These are phyloP conservation scores for Chlamydomonas sphaeroides DNA, from an alignment of 139 green algal species.

Conservation along the genomic window DNA sequence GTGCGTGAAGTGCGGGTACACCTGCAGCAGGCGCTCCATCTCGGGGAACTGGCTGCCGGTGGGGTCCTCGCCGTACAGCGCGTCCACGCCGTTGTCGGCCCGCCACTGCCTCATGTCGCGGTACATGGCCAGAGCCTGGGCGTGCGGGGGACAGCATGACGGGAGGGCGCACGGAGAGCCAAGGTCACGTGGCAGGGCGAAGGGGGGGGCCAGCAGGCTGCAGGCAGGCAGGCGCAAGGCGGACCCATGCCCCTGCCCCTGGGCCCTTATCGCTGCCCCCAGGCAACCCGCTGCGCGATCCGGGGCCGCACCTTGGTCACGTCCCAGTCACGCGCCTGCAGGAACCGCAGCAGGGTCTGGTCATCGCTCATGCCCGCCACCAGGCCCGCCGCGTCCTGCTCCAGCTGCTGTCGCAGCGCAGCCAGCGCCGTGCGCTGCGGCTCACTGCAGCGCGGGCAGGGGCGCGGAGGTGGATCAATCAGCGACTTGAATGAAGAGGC, in stretches of 20 bases:
- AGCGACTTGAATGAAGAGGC: too few relatives aligned
- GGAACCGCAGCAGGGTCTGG: constrained; percentile 23
- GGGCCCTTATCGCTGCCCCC: too few relatives aligned
- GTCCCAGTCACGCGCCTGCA: constrained; percentile 26
- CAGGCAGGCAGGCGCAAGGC: too few relatives aligned
- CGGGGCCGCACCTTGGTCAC: neutral
- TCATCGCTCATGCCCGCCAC: too few relatives aligned
- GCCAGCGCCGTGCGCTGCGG: neutral
- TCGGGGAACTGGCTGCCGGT: neutral
- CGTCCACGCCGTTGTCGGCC: neutral
- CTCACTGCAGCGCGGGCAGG: too few relatives aligned
- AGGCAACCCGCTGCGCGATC: too few relatives aligned
- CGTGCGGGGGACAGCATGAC: neutral
- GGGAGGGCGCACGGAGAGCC: neutral
- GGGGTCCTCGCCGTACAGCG: constrained; percentile 9
- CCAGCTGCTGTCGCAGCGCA: neutral
- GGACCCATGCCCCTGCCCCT: too few relatives aligned
- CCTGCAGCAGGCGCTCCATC: neutral
- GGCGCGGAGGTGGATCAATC: too few relatives aligned
- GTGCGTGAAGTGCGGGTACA: constrained; percentile 34
- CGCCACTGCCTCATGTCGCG: constrained; percentile 28
- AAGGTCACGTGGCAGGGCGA: too few relatives aligned
- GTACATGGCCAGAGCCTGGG: constrained; percentile 30
- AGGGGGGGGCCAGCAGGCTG: too few relatives aligned
- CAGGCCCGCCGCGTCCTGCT: too few relatives aligned